Evolutionary conservation across 495 filamentous ascomycete species (phyloP), one percentile per base, ranked within the genome.

Genomic region (Aspergillus diversus): DNA sequence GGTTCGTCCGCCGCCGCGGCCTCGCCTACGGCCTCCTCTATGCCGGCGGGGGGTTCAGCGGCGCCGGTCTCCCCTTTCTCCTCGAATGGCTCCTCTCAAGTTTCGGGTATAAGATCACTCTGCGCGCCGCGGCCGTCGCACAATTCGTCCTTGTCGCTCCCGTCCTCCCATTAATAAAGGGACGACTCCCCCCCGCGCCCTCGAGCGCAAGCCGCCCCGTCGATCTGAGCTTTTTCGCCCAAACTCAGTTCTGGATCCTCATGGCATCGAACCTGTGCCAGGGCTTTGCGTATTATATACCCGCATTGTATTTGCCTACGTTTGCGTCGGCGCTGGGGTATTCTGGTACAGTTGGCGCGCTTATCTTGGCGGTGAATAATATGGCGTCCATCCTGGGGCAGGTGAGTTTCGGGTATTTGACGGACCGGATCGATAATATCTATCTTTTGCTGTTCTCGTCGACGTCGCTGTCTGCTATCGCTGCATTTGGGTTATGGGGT

Each of bases 201-300:
- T 6, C 39, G 0, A 43, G 16, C 5, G 47, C 16, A 21, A 17
- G 16, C 16, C n/a, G 39, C 0, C n/a, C 39, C 3, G 39, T 43
- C 39, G 39, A n/a, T 43, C 39, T 8, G 39, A 43, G 16, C 5
- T 0, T 7, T 17, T 50, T 9, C 50, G 43, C n/a, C 7, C 9
- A 15, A 42, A 39, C 60, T 51, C 54, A 37, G 6, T 63, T 63
- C 17, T 63, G 60, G 60, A 35, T 63, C 3, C 57, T 57, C 27
- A 11, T 54, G 7, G 15, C 43, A 2, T 35, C 60, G 9, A 63
- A 37, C 27, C 21, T 63, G 4, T 5, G 35, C 3, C 54, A 63
- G 34, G 60, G 54, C 1, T 27, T 63, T n/a, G 60, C 53, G 1
- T 63, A 37, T 13, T 57, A 57, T 17, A 57, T 63, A 39, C 60